Conservation (phyloP, 805 yeast genomes). For the Saccharomycopsis sp. region DNA sequence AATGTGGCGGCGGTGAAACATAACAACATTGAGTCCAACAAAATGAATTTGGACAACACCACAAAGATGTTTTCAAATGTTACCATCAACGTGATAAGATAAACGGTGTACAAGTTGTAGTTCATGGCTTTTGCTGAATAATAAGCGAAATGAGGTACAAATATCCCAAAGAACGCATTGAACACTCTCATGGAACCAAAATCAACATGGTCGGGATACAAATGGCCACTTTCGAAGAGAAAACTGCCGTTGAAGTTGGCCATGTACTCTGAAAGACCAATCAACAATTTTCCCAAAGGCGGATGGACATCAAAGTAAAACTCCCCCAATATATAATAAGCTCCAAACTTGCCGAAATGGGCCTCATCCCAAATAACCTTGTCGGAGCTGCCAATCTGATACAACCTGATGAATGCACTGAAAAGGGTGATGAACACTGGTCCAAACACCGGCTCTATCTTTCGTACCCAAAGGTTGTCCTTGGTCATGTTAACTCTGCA, state of each 20-base stretch:
- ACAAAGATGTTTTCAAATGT: constrained; percentile 61
- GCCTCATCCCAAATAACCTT: constrained; percentile 86
- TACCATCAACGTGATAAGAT: constrained; percentile 54
- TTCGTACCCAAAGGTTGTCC: background rate
- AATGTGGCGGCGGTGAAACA: constrained; percentile 70
- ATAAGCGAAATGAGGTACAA: constrained; percentile 64
- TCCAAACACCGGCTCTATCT: constrained; percentile 30
- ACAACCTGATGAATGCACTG: constrained; percentile 48
- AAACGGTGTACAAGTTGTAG: constrained; percentile 40
- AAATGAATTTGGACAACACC: constrained; percentile 63
- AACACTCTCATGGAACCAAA: constrained; percentile 60
- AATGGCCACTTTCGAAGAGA: constrained; percentile 58
- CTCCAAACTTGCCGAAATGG: constrained; percentile 81
- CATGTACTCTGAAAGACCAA: constrained; percentile 67
- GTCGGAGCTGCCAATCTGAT: constrained; percentile 45
- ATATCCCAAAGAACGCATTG: constrained; percentile 58
- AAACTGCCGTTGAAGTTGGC: constrained; percentile 74
- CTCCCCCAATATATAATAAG: constrained; percentile 68
- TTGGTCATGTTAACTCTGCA: background rate
- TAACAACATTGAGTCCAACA: constrained; percentile 67
- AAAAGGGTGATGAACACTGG: constrained; percentile 37
- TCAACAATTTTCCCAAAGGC: constrained; percentile 74
- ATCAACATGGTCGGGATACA: constrained; percentile 54
- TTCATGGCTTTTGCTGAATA: constrained; percentile 56
- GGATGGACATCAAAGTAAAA: constrained; percentile 86